These are phyloP conservation scores for Lachnellula willkommii DNA, from an alignment of 2,329 filamentous ascomycete species.

Conservation along the genomic window DNA sequence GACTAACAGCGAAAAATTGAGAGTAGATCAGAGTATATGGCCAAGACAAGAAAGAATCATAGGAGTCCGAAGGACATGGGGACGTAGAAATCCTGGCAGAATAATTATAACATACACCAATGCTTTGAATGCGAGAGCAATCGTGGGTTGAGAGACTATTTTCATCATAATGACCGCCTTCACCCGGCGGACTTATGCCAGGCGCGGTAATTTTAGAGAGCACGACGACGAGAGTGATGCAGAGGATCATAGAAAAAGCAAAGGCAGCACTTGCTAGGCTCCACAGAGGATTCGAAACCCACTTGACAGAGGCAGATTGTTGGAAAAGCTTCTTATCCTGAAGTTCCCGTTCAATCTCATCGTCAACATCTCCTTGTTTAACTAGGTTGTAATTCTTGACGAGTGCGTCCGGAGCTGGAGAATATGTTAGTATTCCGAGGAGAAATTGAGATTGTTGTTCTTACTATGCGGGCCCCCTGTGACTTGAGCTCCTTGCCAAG, in stretches of 20 bases:
- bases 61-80: not conserved
- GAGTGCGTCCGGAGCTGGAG: not conserved
- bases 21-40: too few relatives aligned
- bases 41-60: too few relatives aligned
- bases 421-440: not conserved
- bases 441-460: not conserved
- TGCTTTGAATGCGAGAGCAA: not conserved
- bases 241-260: not conserved
- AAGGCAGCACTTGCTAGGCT: not conserved
- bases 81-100: not conserved
- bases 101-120: not conserved
- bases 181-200: not conserved
- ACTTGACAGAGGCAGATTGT: not conserved
- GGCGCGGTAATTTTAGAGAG: not conserved
- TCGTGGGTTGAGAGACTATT: not conserved
- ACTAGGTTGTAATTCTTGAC: not conserved
- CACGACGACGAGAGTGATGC: not conserved
- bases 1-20: too few relatives aligned
- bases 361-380: not conserved
- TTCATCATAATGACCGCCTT: not conserved
- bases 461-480: too few relatives aligned
- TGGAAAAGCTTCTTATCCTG: not conserved
- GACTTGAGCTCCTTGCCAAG: too few relatives aligned
- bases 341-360: not conserved
- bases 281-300: not conserved